Conservation (phyloP, 352 stramenopile species). For the Phytopythium boreale region DNA sequence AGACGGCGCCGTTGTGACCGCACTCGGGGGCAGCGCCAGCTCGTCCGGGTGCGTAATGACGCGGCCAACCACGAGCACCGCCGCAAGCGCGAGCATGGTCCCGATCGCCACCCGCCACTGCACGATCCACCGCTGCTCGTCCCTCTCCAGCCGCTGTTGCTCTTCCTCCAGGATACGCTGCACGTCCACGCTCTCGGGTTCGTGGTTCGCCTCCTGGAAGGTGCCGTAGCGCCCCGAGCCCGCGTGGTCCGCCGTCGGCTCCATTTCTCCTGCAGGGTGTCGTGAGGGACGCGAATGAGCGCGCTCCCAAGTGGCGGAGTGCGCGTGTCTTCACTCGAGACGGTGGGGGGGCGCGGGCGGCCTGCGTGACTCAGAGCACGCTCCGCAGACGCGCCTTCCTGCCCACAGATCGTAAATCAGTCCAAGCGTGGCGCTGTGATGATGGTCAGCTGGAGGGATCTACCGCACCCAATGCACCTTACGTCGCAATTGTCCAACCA, state of each 20-base stretch:
- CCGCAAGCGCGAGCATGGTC: slow-evolving; percentile 7
- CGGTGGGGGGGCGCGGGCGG: no score
- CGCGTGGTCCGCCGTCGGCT: not conserved
- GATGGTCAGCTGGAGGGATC: not conserved
- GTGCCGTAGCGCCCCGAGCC: slow-evolving; percentile 8
- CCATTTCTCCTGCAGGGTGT: not conserved
- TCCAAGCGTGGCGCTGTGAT: not conserved
- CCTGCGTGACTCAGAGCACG: not conserved
- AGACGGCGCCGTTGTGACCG: no score
- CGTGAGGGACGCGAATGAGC: no score
- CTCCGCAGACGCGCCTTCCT: not conserved
- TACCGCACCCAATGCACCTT: not conserved
- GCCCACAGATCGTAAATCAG: not conserved
- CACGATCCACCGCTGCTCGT: not conserved
- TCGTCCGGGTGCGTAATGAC: not conserved
- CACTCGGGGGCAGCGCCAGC: not conserved
- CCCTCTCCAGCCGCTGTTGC: not conserved
- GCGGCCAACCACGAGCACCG: slow-evolving; percentile 9
- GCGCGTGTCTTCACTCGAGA: no score
- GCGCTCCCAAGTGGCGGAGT: no score
- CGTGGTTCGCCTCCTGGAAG: not conserved
- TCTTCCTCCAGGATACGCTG: not conserved
- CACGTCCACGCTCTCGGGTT: not conserved
- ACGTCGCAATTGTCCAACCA: not conserved
- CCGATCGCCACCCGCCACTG: slow-evolving; percentile 1